Evolutionary conservation across 176 grass and related monocot species (phyloP).

Genomic region (Oryza officinalis): DNA sequence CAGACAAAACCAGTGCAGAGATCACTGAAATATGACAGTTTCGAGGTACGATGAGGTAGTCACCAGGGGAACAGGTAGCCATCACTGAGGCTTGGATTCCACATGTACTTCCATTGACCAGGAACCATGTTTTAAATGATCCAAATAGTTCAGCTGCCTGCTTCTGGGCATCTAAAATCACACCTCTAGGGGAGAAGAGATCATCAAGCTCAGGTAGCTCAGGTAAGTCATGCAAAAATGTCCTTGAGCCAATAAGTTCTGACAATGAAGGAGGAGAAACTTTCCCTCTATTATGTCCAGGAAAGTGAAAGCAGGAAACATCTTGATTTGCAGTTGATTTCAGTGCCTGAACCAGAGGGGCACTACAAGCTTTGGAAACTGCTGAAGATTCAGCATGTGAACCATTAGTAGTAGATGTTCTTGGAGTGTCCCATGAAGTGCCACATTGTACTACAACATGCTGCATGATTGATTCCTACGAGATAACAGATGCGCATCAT

Average conservation of each 20-base stretch:
- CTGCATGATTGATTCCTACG: slow-evolving; percentile 23
- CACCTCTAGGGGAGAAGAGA: slow-evolving; percentile 80
- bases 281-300: slow-evolving; percentile 82
- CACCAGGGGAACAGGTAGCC: slow-evolving; percentile 67
- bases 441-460: slow-evolving; percentile 14
- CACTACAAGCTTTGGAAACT: slow-evolving; percentile 10
- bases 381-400: slow-evolving; percentile 19
- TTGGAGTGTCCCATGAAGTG: not conserved
- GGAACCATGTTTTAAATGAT: slow-evolving; percentile 76
- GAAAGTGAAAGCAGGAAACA: slow-evolving; percentile 85
- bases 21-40: slow-evolving; percentile 88
- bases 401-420: slow-evolving; percentile 22
- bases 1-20: slow-evolving; percentile 72
- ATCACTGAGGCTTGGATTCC: slow-evolving; percentile 89
- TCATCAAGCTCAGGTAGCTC: slow-evolving; percentile 81
- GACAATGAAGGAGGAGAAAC: slow-evolving; percentile 53
- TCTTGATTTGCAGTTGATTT: slow-evolving; percentile 63
- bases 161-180: slow-evolving; percentile 69
- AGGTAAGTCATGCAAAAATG: slow-evolving; percentile 72
- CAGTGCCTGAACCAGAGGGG: slow-evolving; percentile 66
- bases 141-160: slow-evolving; percentile 69
- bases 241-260: slow-evolving; percentile 36
- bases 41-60: slow-evolving; percentile 67
- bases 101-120: slow-evolving; percentile 80
- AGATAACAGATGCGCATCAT: slow-evolving; percentile 15